Base-by-base conservation (phyloP, 1,284 basidiomycete genomes). In the Kwoniella shivajii region DNA sequence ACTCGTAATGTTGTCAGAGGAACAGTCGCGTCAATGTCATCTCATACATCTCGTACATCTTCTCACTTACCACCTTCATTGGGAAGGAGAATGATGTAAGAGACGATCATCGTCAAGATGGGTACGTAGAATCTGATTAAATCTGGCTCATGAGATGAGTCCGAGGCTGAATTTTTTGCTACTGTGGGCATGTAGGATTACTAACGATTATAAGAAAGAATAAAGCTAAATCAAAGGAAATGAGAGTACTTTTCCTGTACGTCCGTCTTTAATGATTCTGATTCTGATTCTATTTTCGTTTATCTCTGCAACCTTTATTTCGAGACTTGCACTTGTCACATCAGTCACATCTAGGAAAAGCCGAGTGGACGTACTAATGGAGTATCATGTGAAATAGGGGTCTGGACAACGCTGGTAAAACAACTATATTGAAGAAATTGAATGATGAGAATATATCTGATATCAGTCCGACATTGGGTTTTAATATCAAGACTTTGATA, bases 321-420 rank as follows among this genome's bases (percentile, higher is more conserved):
- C 18, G 1, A 22, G 16, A 14, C 22, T n/a, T n/a, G n/a, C n/a
- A n/a, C n/a, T n/a, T n/a, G n/a, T n/a, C n/a, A n/a, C n/a, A n/a
- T n/a, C n/a, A n/a, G n/a, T n/a, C n/a, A n/a, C n/a, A n/a, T n/a
- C n/a, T n/a, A n/a, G n/a, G n/a, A n/a, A n/a, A n/a, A n/a, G n/a
- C n/a, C n/a, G n/a, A n/a, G n/a, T n/a, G n/a, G n/a, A n/a, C n/a
- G n/a, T n/a, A n/a, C n/a, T n/a, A n/a, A n/a, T n/a, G n/a, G n/a
- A n/a, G n/a, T n/a, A n/a, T n/a, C n/a, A n/a, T n/a, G n/a, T 14
- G 39, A 9, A 3, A 4, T 74, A 96, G 93, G 47, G 95, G 96
- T n/a, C 85, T 99, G 14, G 96, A 99, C 78, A 99, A 99, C 75
- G 94, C 94, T 0, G 96, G 96, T 50, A 99, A 99, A 81, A 98